Base-by-base conservation (phyloP, 1,139 yeast genomes). In the Zygosaccharomyces pseudobailii region DNA sequence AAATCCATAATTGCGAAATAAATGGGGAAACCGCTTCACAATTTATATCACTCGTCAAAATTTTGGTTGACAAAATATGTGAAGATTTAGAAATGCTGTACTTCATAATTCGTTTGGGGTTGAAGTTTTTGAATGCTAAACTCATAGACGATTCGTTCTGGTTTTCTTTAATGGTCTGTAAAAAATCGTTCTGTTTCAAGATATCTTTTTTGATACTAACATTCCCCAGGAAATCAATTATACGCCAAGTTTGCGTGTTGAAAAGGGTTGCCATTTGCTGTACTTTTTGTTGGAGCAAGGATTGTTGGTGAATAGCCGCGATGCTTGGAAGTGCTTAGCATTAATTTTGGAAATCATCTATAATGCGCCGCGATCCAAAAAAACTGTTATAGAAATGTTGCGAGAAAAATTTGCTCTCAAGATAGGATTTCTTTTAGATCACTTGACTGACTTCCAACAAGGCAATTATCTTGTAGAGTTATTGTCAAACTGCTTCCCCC, bases 141-240 rank as follows among this genome's bases (percentile, higher is more conserved):
- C 44, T 47, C 6, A 46, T 50, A 8, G 39, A 47, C 17, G 62
- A 61, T 30, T 30, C 38, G 9, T 64, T 53, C 43, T 62, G 65
- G 66, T 59, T 55, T 45, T 40, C 48, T 6, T 48, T 64, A 32
- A 55, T 63, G 45, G 63, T 58, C 40, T 34, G 62, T 54, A 42
- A 5, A 22, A 22, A 20, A 35, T 8, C 27, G 20, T 27, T 31
- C 19, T 25, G n/a, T 25, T 35, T 42, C 8, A 17, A n/a, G 17
- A 24, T n/a, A 17, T 3, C n/a, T n/a, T 21, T 13, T 27, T 30
- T 9, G 9, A 23, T 33, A 38, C 48, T 45, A 44, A 45, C 48
- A 42, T 2, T 21, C 43, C 20, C 32, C 13, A 55, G 57, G 45
- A 36, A 6, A 33, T 50, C 10, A 46, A 49, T 35, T 50, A 46